Evolutionary conservation across 2,329 filamentous ascomycete genomes (phyloP).

Genomic region (Arthrocladium fulminans): DNA sequence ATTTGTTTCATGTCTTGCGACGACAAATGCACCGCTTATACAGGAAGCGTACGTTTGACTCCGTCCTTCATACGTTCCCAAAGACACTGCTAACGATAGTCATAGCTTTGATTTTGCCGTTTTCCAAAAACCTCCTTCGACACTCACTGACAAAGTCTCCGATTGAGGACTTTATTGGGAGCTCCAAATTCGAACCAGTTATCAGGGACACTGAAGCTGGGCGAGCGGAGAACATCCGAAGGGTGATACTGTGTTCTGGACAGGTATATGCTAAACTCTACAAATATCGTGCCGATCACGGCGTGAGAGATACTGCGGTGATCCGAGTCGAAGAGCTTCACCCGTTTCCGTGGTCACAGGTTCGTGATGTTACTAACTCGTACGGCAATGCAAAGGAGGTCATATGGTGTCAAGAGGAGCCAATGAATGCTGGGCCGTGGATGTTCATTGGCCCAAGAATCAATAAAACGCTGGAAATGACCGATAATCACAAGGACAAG

Average conservation of each 20-base stretch:
- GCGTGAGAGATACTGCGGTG: constrained; percentile 80
- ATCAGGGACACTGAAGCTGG: constrained; percentile 80
- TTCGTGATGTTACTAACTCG: constrained; percentile 88
- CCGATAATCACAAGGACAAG: constrained; percentile 80
- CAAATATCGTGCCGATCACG: constrained; percentile 81
- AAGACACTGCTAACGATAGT: constrained; percentile 15
- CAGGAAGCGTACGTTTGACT: constrained; percentile 73
- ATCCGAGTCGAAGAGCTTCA: constrained; percentile 94
- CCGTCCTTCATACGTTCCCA: background rate
- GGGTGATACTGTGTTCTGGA: constrained; percentile 75
- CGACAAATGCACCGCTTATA: constrained; percentile 99
- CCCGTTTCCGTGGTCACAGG: constrained; percentile 94
- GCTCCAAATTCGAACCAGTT: constrained; percentile 95
- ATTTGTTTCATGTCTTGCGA: constrained; percentile 91
- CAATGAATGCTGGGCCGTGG: constrained; percentile 91
- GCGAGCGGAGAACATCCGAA: too few species aligned
- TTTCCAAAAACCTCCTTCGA: constrained; percentile 92
- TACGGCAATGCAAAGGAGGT: constrained; percentile 96
- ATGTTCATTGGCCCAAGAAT: constrained; percentile 89
- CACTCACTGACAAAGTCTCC: constrained; percentile 84
- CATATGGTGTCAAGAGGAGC: constrained; percentile 94
- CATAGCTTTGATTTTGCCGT: constrained; percentile 89
- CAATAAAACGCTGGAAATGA: constrained; percentile 88
- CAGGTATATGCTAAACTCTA: constrained; percentile 83
- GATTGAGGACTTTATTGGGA: constrained; percentile 82